A percentile compares a stretch with the other conserved stretches of the same genome.
These are phyloP conservation scores for Pseudogymnoascus sp. DNA, from an alignment of 2,329 filamentous ascomycete genomes.

Conservation along the genomic window DNA sequence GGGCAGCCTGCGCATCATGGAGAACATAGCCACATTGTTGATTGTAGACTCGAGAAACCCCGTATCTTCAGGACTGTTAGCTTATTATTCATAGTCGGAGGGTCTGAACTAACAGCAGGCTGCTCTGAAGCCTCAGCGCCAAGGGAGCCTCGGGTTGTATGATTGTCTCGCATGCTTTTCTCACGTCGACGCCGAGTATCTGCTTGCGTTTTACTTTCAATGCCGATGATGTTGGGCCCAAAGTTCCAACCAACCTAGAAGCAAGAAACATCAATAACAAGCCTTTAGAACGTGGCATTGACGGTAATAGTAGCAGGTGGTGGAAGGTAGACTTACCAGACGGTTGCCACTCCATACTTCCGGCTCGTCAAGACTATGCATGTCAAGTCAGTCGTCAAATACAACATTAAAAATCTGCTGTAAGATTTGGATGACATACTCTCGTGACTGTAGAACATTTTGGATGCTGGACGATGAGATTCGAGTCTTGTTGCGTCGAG, in stretches of 20 bases:
- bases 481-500: background rate
- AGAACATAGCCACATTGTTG: conserved; percentile 86
- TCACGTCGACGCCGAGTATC: conserved; percentile 80
- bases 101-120: conserved; percentile 54
- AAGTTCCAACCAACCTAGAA: conserved; percentile 79
- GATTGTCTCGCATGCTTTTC: conserved; percentile 83
- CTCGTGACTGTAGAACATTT: conserved; percentile 95
- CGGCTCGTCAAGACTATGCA: conserved; percentile 66
- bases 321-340: conserved; percentile 60
- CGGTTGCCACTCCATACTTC: conserved; percentile 86
- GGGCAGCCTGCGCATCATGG: conserved; percentile 67
- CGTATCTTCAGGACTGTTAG: conserved; percentile 45
- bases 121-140: conserved; percentile 82
- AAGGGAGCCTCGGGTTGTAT: conserved; percentile 77
- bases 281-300: background rate
- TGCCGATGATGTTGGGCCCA: conserved; percentile 63
- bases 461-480: background rate
- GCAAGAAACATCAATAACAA: background rate
- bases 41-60: conserved; percentile 74
- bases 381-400: background rate
- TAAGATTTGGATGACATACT: conserved; percentile 46
- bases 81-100: conserved; percentile 10
- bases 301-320: background rate
- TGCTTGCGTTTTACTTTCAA: conserved; percentile 75
- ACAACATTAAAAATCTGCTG: background rate